Base-by-base conservation (phyloP, 257 asterid species). In the Petrea volubilis region DNA sequence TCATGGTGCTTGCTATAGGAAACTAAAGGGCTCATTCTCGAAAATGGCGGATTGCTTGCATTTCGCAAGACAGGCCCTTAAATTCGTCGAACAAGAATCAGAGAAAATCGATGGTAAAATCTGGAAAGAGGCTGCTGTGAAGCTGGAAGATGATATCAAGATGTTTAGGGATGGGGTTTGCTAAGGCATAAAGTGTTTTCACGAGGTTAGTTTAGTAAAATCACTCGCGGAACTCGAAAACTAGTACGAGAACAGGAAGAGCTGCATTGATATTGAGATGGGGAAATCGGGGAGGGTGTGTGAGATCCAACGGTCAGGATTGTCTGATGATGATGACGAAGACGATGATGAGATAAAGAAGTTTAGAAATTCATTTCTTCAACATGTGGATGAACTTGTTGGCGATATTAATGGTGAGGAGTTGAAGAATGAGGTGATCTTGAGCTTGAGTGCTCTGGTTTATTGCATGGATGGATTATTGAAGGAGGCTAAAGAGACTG, bases 401-500 rank as follows among this genome's bases (percentile, higher is more conserved):
- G 79, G 70, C 47, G 75, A 65, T 6, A 78, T 77, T 47, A 72
- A 51, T 46, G 72, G 14, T 1, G 71, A 0, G 44, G 77, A 74
- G 67, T 24, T 74, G 25, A 81, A 81, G 75, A 78, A 80, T 11
- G 80, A 73, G 34, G 24, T 81, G 68, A 68, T 77, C 0, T 46
- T 90, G 84, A 85, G 90, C 38, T 73, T 87, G 81, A 66, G 96
- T 76, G 83, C 88, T 17, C 3, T 93, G 78, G 86, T 67, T 3
- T 90, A 77, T 60, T 90, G 98, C 87, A 83, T 85, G 79, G 75
- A 70, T 21, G 78, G 88, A 4, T 40, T 93, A n/a, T 63, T 75
- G 65, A 83, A 68, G 62, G 98, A 88, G 74, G 73, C 83, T 0
- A 85, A 1, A 64, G 96, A 87, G 76, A 85, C 90, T 60, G 97